Percentiles rank a stretch among this genome's conserved stretches.
These are phyloP conservation scores for Chlorophyllum brunneum DNA, from an alignment of 768 basidiomycete species.

Conservation along the genomic window DNA sequence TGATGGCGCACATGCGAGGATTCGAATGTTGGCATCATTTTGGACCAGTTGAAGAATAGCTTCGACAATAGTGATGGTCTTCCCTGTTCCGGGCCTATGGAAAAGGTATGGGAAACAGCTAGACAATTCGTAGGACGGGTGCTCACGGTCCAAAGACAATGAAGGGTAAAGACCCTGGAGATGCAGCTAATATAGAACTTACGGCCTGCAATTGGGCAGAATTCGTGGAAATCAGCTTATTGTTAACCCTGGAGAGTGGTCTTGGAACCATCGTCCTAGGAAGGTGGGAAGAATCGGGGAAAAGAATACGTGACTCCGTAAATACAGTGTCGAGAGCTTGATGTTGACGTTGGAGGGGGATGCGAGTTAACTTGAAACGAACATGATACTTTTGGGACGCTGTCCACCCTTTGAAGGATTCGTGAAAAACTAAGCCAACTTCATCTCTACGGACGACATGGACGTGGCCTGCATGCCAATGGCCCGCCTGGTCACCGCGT, in stretches of 20 bases:
- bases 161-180: conserved; percentile 49
- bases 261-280: background rate
- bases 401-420: conserved; percentile 35
- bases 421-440: conserved; percentile 49
- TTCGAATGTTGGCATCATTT: conserved; percentile 31
- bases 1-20: conserved; percentile 61
- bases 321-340: conserved; percentile 48
- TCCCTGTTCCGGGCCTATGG: conserved; percentile 58
- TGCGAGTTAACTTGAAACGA: conserved; percentile 55
- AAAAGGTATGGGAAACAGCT: background rate
- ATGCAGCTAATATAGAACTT: conserved; percentile 36
- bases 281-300: conserved; percentile 31
- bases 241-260: conserved; percentile 27
- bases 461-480: conserved; percentile 60
- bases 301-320: conserved; percentile 43
- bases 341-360: conserved; percentile 55
- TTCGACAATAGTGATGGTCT: conserved; percentile 62
- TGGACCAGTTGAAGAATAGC: conserved; percentile 50
- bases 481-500: conserved; percentile 31
- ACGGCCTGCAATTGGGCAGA: conserved; percentile 47
- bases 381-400: conserved; percentile 40
- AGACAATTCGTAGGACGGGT: background rate
- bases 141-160: conserved; percentile 62
- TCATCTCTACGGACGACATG: conserved; percentile 44
- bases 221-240: conserved; percentile 43